Evolutionary conservation across 768 basidiomycete species (phyloP).

Genomic region (Tulasnella sp.): DNA sequence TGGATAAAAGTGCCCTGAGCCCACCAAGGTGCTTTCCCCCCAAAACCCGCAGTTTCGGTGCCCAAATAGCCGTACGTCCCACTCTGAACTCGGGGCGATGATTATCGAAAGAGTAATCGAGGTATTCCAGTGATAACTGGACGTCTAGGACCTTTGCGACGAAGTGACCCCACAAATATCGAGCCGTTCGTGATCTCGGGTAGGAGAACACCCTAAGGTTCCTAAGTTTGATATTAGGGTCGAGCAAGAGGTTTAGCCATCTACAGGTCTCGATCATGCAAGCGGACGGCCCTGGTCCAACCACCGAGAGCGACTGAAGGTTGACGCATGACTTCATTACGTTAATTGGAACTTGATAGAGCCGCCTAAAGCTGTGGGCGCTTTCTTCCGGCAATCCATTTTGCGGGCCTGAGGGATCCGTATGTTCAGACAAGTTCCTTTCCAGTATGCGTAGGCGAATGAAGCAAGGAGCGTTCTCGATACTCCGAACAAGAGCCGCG

Average conservation of each 20-base stretch:
- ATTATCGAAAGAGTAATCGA: not conserved
- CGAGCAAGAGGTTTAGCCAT: not conserved
- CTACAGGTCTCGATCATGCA: not conserved
- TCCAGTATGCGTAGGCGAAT: too few species aligned
- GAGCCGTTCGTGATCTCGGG: too few species aligned
- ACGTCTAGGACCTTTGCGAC: not conserved
- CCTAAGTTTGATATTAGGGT: not conserved
- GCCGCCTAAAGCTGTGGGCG: not conserved
- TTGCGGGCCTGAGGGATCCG: too few species aligned
- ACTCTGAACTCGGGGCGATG: not conserved
- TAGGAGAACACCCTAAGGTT: not conserved
- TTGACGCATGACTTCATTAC: not conserved
- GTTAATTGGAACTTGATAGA: not conserved
- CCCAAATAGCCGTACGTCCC: not conserved
- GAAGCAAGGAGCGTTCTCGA: too few species aligned
- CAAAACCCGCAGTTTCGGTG: not conserved
- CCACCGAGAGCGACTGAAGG: not conserved
- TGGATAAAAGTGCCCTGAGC: not conserved
- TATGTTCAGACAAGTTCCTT: too few species aligned
- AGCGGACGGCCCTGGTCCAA: not conserved
- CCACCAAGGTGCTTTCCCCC: not conserved
- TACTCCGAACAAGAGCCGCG: too few species aligned
- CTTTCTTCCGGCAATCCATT: too few species aligned
- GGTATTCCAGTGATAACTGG: not conserved
- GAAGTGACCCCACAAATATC: not conserved